Conservation (phyloP, 192 early-diverging fungal genomes). For the Mortierella antarctica region DNA sequence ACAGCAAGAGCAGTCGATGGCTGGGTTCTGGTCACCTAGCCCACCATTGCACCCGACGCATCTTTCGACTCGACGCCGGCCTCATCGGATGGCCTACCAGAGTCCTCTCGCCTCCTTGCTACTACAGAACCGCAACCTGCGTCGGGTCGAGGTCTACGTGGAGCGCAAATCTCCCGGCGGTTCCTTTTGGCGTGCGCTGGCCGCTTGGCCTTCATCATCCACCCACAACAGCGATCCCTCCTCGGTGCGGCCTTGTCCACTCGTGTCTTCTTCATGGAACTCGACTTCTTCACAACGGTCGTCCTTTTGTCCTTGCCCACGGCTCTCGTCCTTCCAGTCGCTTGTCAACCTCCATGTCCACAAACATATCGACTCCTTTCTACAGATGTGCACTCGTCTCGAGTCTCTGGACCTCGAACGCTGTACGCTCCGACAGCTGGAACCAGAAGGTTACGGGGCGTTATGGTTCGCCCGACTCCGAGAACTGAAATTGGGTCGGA, state of each 20-base stretch:
- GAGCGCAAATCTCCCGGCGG: conserved; percentile 22
- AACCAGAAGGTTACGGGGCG: neutral
- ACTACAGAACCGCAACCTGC: conserved; percentile 22
- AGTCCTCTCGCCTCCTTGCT: conserved; percentile 4
- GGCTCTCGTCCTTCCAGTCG: conserved; percentile 23
- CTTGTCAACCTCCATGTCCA: conserved; percentile 26
- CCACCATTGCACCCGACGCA: too few relatives aligned
- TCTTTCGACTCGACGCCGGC: too few relatives aligned
- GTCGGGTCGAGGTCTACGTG: conserved; percentile 27
- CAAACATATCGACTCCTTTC: conserved; percentile 22
- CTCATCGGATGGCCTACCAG: neutral
- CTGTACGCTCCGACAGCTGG: conserved; percentile 19
- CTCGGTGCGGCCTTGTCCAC: too few relatives aligned
- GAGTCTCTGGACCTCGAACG: conserved; percentile 26
- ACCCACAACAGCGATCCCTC: neutral
- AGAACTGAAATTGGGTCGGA: conserved; percentile 20
- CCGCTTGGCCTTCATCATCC: neutral
- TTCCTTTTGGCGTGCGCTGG: conserved; percentile 35
- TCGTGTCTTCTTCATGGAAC: too few relatives aligned
- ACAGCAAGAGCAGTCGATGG: neutral
- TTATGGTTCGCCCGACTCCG: conserved; percentile 20
- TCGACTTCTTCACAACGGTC: neutral
- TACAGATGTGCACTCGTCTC: conserved; percentile 28
- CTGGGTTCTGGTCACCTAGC: too few relatives aligned
- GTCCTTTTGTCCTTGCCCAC: neutral